These are phyloP conservation scores for Fusarium domesticum DNA, from an alignment of 2,329 filamentous ascomycete species.

Conservation along the genomic window DNA sequence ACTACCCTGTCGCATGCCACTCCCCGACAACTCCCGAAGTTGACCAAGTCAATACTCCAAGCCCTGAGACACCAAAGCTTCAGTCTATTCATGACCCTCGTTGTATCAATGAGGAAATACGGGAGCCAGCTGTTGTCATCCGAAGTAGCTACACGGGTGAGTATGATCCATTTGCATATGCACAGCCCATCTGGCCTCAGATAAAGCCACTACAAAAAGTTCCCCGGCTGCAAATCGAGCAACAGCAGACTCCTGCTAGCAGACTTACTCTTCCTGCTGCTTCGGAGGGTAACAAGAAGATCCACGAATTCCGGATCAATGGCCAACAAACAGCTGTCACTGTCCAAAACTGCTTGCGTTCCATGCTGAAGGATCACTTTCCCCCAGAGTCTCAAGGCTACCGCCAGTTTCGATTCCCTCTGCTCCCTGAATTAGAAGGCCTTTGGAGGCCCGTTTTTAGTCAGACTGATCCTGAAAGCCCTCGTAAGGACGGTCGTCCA, in stretches of 20 bases:
- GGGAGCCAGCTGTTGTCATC: constrained; percentile 15
- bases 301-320: constrained; percentile 45
- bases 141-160: constrained; percentile 31
- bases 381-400: constrained; percentile 46
- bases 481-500: constrained; percentile 36
- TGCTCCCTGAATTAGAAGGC: constrained; percentile 47
- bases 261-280: constrained; percentile 39
- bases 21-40: constrained; percentile 22
- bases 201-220: constrained; percentile 20
- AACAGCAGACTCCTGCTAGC: constrained; percentile 43
- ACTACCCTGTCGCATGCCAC: constrained; percentile 26
- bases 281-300: constrained; percentile 35
- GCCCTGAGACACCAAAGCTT: constrained; percentile 29
- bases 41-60: constrained; percentile 17
- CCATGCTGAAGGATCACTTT: constrained; percentile 50
- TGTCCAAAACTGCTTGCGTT: constrained; percentile 56
- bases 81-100: constrained; percentile 8
- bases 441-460: constrained; percentile 54
- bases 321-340: constrained; percentile 47
- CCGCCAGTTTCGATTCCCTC: constrained; percentile 46
- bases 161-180: constrained; percentile 48
- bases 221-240: constrained; percentile 28
- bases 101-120: constrained; percentile 10
- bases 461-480: constrained; percentile 32
- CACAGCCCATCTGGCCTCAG: constrained; percentile 25